These are phyloP conservation scores for Calonectria pauciramosa DNA, from an alignment of 2,329 filamentous ascomycete species.

Conservation along the genomic window DNA sequence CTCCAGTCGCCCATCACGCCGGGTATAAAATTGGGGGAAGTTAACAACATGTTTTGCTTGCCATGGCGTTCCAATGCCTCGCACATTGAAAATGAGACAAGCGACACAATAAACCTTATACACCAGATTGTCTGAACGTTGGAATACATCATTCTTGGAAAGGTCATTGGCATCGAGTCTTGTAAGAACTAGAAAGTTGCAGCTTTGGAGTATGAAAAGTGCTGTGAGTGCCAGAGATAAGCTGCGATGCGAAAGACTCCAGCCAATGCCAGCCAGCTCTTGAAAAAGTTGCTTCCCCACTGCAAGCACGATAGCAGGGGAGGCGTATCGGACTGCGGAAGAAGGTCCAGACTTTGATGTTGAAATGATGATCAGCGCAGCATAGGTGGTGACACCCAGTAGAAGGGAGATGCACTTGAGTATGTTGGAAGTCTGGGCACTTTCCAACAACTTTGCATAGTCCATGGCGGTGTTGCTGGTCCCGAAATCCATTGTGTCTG, in stretches of 20 bases:
- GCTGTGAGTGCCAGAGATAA: not conserved
- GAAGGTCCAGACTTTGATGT: conserved; percentile 13
- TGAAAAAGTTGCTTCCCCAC: conserved; percentile 9
- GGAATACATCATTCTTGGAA: not conserved
- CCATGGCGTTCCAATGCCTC: conserved; percentile 24
- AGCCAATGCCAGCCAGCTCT: not conserved
- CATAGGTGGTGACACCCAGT: not conserved
- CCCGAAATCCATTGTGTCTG: not conserved
- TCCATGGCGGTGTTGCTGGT: not conserved
- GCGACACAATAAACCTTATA: not conserved
- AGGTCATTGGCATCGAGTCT: conserved; percentile 14
- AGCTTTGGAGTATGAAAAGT: conserved; percentile 17
- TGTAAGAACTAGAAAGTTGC: conserved; percentile 16
- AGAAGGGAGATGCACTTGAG: conserved; percentile 4
- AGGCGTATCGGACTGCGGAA: conserved; percentile 9
- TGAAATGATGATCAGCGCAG: conserved; percentile 6
- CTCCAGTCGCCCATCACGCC: not conserved
- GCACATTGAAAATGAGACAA: conserved; percentile 19
- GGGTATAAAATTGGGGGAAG: conserved; percentile 15
- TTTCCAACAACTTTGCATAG: not conserved
- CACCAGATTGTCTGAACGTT: not conserved
- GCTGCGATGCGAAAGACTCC: conserved; percentile 9
- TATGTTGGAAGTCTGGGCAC: not conserved
- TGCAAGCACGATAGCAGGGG: not conserved
- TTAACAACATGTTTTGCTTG: not conserved